phyloP scores from a whole-genome alignment of 2,329 filamentous ascomycete genomes.

The Pseudogymnoascus sp. region DNA sequence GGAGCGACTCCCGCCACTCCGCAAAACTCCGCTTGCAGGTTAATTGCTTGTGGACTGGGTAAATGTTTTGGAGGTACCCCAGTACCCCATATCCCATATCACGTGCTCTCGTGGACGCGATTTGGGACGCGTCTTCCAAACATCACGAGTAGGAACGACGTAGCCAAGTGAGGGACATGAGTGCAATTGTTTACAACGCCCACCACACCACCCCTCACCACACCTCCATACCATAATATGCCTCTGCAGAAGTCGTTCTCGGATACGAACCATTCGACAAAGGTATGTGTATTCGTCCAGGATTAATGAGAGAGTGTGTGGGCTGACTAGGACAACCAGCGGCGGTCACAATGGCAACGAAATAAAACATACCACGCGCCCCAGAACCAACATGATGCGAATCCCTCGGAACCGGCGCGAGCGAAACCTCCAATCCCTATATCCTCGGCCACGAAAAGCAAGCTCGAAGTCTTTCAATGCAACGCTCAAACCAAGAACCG shows the following conservation, averaged over 20 bases:
- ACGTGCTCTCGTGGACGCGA: slow-evolving; percentile 10
- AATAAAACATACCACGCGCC: slow-evolving; percentile 26
- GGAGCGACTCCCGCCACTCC: not conserved
- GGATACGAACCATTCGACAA: slow-evolving; percentile 27
- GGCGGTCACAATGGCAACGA: slow-evolving; percentile 22
- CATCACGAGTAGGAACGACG: not conserved
- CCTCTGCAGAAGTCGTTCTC: slow-evolving; percentile 31
- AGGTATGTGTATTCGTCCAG: slow-evolving; percentile 12
- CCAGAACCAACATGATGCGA: slow-evolving; percentile 9
- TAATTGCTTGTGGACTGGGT: not conserved
- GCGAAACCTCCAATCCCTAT: slow-evolving; percentile 24
- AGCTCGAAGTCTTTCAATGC: slow-evolving; percentile 51
- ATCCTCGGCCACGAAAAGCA: slow-evolving; percentile 52
- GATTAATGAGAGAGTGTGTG: not conserved
- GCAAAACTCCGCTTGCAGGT: not conserved
- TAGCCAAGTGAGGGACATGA: not conserved
- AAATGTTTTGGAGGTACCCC: not conserved
- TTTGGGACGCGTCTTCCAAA: slow-evolving; percentile 9
- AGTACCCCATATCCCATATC: not conserved
- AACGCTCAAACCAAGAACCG: slow-evolving; percentile 27
- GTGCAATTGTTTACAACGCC: not conserved
- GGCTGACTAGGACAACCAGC: slow-evolving; percentile 12
- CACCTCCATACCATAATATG: slow-evolving; percentile 18
- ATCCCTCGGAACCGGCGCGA: slow-evolving; percentile 20
- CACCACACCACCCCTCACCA: not conserved